phyloP scores from a whole-genome alignment of 1,284 basidiomycete genomes.

The Fomes fomentarius region DNA sequence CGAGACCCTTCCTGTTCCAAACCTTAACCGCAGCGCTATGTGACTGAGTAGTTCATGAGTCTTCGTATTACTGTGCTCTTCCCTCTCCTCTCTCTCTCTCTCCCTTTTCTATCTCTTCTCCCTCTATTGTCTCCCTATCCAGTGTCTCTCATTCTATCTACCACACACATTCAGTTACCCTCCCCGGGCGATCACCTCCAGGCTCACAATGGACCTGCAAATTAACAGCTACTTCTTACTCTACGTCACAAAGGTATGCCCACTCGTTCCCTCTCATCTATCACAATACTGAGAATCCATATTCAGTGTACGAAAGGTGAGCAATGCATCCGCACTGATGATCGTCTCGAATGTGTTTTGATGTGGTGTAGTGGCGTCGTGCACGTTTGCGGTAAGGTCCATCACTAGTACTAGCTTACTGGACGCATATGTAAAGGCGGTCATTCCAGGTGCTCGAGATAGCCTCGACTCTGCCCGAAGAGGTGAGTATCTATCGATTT shows the following conservation, averaged over 20 bases:
- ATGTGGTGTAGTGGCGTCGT: not conserved
- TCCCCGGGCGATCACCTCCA: no score
- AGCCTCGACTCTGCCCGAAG: not conserved
- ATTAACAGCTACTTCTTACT: not conserved
- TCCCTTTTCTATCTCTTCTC: no score
- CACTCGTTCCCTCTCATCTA: not conserved
- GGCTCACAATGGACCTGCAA: not conserved
- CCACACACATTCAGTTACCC: no score
- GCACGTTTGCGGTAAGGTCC: not conserved
- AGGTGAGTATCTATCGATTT: not conserved
- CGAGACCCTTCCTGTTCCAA: no score
- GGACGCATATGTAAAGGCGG: not conserved
- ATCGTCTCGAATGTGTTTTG: not conserved
- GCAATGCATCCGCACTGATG: not conserved
- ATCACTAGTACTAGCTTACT: not conserved
- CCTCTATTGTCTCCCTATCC: no score
- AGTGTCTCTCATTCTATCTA: no score
- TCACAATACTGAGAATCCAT: not conserved
- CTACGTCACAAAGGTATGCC: not conserved
- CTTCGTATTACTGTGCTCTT: no score
- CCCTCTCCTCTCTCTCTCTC: no score
- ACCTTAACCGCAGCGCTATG: no score
- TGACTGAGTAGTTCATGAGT: no score
- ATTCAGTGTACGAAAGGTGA: not conserved
- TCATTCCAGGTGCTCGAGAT: not conserved